Evolutionary conservation across 805 yeast species (phyloP), one percentile per base, ranked within the genome.

Genomic region (Candida nonsorbophila): DNA sequence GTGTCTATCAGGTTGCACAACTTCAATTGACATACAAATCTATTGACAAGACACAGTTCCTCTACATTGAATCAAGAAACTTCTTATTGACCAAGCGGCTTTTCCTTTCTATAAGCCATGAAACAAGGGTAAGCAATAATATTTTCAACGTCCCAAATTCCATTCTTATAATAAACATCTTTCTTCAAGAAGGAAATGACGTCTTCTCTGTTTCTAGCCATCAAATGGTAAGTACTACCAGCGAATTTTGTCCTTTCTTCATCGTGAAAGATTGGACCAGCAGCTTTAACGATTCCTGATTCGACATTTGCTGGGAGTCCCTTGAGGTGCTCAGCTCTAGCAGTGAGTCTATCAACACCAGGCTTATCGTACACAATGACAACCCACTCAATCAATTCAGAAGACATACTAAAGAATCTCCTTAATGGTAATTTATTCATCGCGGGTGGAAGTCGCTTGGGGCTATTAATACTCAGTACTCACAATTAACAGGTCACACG

Each of bases 141-240:
- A 31, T 65, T 69, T 21, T 74, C 74, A 36, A 82, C 49, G 50
- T 84, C 94, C 94, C 94, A 84, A 36, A 84, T 69, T 2, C 86
- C 88, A 20, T 66, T 63, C 41, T 63, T 66, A 41, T 72, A 71
- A 52, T 77, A 84, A 20, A 76, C 51, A 49, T 84, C 94, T 27
- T 59, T 44, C 45, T 77, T 72, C 51, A 84, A 67, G 32, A 80
- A 58, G 23, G 77, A 83, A 25, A 79, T 38, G 7, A 80, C 77
- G 39, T 81, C 81, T 38, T 80, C 80, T 45, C 67, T 74, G 27
- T 77, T 61, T 29, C 76, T 77, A 20, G 90, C 90, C 35, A 65
- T 60, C 28, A 83, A 41, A 36, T 76, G 81, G 45, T 74, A 65
- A 14, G 76, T 62, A 23, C 86, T 77, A 5, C 94, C 94, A 5